These are phyloP conservation scores for Puccinia horiana DNA, from an alignment of 1,284 basidiomycete genomes.

Conservation along the genomic window DNA sequence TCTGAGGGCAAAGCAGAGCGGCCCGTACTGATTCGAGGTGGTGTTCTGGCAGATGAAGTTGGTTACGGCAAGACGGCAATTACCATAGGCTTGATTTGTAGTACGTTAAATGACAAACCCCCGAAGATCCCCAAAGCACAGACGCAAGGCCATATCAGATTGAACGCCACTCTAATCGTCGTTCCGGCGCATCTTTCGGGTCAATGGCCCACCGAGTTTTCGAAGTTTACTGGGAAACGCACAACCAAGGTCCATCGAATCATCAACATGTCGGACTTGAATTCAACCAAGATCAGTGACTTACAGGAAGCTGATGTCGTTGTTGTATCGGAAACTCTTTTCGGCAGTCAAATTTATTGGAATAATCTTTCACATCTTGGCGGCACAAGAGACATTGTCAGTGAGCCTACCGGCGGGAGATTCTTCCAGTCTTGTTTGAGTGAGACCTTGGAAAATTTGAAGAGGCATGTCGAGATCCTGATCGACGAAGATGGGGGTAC, in stretches of 20 bases:
- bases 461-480: constrained; percentile 69
- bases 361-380: constrained; percentile 64
- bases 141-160: constrained; percentile 68
- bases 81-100: constrained; percentile 81
- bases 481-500: constrained; percentile 66
- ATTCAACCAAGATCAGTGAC: constrained; percentile 72
- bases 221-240: constrained; percentile 71
- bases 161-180: constrained; percentile 77
- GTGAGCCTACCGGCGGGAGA: constrained; percentile 67
- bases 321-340: constrained; percentile 80
- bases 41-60: constrained; percentile 91
- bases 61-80: constrained; percentile 97
- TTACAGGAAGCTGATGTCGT: constrained; percentile 81
- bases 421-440: constrained; percentile 81
- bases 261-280: constrained; percentile 72
- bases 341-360: constrained; percentile 75
- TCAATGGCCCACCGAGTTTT: constrained; percentile 84
- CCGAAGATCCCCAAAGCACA: constrained; percentile 62
- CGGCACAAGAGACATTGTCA: constrained; percentile 64
- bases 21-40: constrained; percentile 74
- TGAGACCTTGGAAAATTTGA: constrained; percentile 66
- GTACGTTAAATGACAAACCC: constrained; percentile 63
- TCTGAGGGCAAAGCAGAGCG: constrained; percentile 85
- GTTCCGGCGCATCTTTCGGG: constrained; percentile 85
- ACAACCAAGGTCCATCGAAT: constrained; percentile 71